Conservation (phyloP, 1,284 basidiomycete genomes). For the Melampsora abietis-canadensis region DNA sequence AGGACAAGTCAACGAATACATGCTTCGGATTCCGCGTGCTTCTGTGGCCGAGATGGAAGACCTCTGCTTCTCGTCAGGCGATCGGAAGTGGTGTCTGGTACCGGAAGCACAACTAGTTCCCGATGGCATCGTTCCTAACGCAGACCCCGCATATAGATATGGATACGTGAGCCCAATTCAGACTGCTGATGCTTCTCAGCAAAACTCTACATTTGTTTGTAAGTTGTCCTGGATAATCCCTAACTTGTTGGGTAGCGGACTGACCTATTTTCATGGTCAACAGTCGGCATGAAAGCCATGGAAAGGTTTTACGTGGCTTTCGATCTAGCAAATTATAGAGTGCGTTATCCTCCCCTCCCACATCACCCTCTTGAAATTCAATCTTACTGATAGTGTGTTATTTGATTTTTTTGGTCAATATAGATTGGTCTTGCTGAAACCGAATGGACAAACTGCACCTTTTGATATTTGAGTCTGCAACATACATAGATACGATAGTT, state of each 20-base stretch:
- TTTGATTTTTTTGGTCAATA: background rate
- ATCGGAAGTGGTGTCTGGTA: slow-evolving; percentile 31
- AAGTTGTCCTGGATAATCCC: background rate
- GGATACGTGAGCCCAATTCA: slow-evolving; percentile 39
- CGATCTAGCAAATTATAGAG: slow-evolving; percentile 40
- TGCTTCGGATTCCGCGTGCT: slow-evolving; percentile 41
- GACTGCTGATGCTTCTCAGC: slow-evolving; percentile 5
- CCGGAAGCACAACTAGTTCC: slow-evolving; percentile 43
- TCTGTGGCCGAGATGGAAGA: slow-evolving; percentile 44
- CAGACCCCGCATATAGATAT: slow-evolving; percentile 40
- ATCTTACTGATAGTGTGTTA: background rate
- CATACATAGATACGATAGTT: no score
- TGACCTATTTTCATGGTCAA: background rate
- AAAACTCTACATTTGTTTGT: slow-evolving; percentile 37
- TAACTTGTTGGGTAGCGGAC: background rate
- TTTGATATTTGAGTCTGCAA: slow-evolving; percentile 2
- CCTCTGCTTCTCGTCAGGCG: slow-evolving; percentile 36
- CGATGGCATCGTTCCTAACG: slow-evolving; percentile 39
- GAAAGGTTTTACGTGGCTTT: slow-evolving; percentile 43
- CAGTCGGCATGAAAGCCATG: slow-evolving; percentile 44
- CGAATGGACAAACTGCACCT: slow-evolving; percentile 44
- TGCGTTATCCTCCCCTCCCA: slow-evolving; percentile 6
- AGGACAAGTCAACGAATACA: slow-evolving; percentile 36
- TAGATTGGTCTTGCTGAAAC: slow-evolving; percentile 42
- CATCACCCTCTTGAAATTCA: background rate